Evolutionary conservation across 768 basidiomycete genomes (phyloP), one percentile per base, ranked within the genome.

Genomic region (Lenzites betulinus): DNA sequence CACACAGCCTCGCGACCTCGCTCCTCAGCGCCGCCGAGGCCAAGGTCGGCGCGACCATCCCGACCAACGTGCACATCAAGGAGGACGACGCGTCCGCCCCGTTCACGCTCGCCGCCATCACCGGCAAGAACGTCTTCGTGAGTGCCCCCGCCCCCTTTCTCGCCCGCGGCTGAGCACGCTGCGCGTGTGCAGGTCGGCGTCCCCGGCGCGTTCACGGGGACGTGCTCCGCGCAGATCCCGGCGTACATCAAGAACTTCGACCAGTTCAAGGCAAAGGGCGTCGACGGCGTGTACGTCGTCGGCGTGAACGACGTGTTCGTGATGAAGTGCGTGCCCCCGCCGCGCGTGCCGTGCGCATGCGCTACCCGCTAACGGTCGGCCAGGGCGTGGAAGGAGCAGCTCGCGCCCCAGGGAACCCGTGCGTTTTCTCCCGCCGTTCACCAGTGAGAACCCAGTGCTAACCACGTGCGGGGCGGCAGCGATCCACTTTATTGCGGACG

Each of bases 271-370:
- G 82, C 75, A 2, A 92, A 90, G 72, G 93, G 90, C 3, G 74
- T 93, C 65, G 79, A 83, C 53, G 78, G 83, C 52, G 82, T 92
- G 54, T 88, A 85, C 62, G 81, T 94, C 60, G 77, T 95, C 44
- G 77, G 84, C 18, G 87, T 92, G 53, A 95, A 95, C 68, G 93
- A 95, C 67, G 79, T 79, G 1, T 94, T 89, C 64, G 87, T 89
- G 39, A 84, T 89, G 69, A 81, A 69, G 69, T 69, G 25, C 7
- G 66, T 54, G 4, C 13, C n/a, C 41, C 53, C 55, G 49, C 59
- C 67, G 56, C 41, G 22, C 1, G n/a, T 18, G 16, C 16, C 9
- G 4, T n/a, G 28, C 15, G 15, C 13, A n/a, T n/a, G n/a, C n/a
- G n/a, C n/a, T 30, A 33, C 7, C 30, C 23, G 47, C 26, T 9